Conservation (phyloP, 176 grass and related monocot genomes). For the Canna indica region DNA sequence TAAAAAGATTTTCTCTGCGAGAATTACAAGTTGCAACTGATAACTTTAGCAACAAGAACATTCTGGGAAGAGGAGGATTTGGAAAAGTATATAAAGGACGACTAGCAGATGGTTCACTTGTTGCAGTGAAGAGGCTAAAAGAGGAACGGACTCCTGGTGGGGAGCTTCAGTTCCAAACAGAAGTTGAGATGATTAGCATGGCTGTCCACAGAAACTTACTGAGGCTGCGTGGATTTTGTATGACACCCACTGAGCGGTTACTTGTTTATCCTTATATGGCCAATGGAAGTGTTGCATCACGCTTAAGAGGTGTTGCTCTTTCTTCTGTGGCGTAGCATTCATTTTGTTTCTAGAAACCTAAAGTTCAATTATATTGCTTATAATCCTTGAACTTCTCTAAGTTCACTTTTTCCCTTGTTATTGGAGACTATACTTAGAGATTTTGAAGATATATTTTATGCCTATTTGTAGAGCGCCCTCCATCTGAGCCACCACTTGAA, state of each 20-base stretch:
- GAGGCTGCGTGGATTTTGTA: conserved; percentile 10
- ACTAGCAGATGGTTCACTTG: conserved; percentile 13
- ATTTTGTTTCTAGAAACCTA: neutral
- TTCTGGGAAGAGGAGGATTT: conserved; percentile 13
- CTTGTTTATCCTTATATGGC: conserved; percentile 14
- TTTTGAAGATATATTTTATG: neutral
- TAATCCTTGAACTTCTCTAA: neutral
- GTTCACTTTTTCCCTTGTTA: neutral
- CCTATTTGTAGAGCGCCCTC: neutral
- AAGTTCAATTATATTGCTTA: neutral
- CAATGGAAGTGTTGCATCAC: conserved; percentile 13
- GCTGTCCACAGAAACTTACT: conserved; percentile 8
- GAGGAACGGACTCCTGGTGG: conserved; percentile 10
- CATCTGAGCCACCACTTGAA: conserved; percentile 10
- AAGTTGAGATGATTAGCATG: conserved; percentile 15
- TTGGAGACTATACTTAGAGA: neutral
- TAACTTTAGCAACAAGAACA: conserved; percentile 10
- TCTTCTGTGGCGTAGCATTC: neutral
- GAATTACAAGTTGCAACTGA: conserved; percentile 14
- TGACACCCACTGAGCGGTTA: conserved; percentile 1
- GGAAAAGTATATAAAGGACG: conserved; percentile 10
- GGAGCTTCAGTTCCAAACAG: conserved; percentile 14
- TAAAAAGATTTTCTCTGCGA: conserved; percentile 7
- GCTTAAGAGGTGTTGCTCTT: neutral
- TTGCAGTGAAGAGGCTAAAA: conserved; percentile 10